phyloP scores from a whole-genome alignment of 2,329 filamentous ascomycete species.

The Orbilia ellipsospora region DNA sequence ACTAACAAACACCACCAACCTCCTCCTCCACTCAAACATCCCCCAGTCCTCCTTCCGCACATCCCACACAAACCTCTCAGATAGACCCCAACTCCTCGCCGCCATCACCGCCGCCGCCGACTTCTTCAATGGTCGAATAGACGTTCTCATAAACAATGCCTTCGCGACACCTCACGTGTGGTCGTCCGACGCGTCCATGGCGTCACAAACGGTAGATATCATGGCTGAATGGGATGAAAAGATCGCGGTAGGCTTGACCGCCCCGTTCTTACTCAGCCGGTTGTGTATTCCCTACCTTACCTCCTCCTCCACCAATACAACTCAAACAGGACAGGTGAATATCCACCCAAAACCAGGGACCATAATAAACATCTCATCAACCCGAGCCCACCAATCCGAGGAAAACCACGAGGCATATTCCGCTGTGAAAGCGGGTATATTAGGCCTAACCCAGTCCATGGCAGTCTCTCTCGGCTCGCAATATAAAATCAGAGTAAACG shows the following conservation, averaged over 20 bases:
- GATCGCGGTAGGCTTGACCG: slow-evolving; percentile 34
- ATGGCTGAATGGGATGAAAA: slow-evolving; percentile 46
- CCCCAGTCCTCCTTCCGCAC: slow-evolving; percentile 13
- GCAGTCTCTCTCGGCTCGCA: slow-evolving; percentile 63
- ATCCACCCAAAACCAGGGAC: slow-evolving; percentile 52
- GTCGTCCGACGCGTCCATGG: slow-evolving; percentile 25
- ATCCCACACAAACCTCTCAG: slow-evolving; percentile 39
- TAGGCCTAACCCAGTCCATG: slow-evolving; percentile 67
- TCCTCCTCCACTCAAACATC: slow-evolving; percentile 9
- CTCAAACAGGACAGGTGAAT: too few species aligned
- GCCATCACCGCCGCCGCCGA: slow-evolving; percentile 12
- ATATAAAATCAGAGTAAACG: slow-evolving; percentile 64
- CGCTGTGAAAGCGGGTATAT: slow-evolving; percentile 66
- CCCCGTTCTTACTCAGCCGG: slow-evolving; percentile 30
- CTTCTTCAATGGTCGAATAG: slow-evolving; percentile 30
- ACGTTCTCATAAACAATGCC: slow-evolving; percentile 45
- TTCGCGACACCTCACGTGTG: slow-evolving; percentile 38
- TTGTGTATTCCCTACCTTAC: slow-evolving; percentile 38
- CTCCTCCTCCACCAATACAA: background rate
- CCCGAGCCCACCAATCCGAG: slow-evolving; percentile 66
- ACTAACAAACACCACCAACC: slow-evolving; percentile 21
- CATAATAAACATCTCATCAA: slow-evolving; percentile 67
- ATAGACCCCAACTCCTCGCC: slow-evolving; percentile 5
- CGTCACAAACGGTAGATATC: slow-evolving; percentile 28
- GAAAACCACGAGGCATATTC: slow-evolving; percentile 67